These are phyloP conservation scores for Stereum hirsutum DNA, from an alignment of 1,284 basidiomycete genomes.

Conservation along the genomic window DNA sequence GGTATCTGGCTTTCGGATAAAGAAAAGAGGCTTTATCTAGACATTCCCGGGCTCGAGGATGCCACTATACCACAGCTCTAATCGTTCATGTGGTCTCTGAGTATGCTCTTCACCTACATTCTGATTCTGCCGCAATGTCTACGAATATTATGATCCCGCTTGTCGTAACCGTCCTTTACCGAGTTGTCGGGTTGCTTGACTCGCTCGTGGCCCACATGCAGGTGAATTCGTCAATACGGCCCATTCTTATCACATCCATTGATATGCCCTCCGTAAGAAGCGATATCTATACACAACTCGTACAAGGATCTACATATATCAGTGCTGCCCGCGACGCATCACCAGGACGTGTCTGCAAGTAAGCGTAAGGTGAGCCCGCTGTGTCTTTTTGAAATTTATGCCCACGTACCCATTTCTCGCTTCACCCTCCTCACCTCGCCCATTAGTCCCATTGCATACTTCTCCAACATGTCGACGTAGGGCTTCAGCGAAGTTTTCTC, in stretches of 20 bases:
- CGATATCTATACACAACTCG: background rate
- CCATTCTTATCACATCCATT: background rate
- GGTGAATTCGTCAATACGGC: background rate
- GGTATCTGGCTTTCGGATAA: too few species aligned
- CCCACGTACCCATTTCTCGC: constrained; percentile 21
- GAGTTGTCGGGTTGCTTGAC: background rate
- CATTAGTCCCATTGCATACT: constrained; percentile 55
- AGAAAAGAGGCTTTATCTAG: background rate
- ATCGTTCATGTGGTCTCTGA: too few species aligned
- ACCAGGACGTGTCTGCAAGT: constrained; percentile 11
- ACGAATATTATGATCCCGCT: too few species aligned
- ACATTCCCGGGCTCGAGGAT: background rate
- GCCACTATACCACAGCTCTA: too few species aligned
- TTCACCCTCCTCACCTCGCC: constrained; percentile 46
- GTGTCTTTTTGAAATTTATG: background rate
- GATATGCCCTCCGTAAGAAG: background rate
- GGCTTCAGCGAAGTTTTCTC: constrained; percentile 73
- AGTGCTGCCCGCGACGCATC: background rate
- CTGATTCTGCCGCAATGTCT: too few species aligned
- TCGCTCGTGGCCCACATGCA: background rate
- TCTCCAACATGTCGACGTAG: constrained; percentile 87
- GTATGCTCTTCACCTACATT: too few species aligned
- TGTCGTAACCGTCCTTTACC: background rate
- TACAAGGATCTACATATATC: background rate
- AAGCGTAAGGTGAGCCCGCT: background rate